Evolutionary conservation across 106 monocot species (phyloP).

Genomic region (Phalaenopsis equestris): DNA sequence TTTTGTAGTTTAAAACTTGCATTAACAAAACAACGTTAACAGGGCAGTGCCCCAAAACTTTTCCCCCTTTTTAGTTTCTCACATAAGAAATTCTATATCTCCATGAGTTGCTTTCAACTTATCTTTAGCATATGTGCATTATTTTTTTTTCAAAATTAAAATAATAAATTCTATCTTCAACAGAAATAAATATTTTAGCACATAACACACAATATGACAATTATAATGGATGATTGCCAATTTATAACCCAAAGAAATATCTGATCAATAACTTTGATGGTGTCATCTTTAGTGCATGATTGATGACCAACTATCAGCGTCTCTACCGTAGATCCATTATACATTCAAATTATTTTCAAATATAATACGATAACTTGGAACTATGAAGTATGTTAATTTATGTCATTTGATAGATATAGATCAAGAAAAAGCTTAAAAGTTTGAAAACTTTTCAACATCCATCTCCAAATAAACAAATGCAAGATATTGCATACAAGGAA

Average conservation of each 20-base stretch:
- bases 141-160: too few relatives aligned
- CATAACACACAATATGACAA: constrained; percentile 43
- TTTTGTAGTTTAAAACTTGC: too few relatives aligned
- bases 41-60: too few relatives aligned
- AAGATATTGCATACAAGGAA: not conserved
- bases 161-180: too few relatives aligned
- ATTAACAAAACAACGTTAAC: too few relatives aligned
- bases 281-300: constrained; percentile 17
- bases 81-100: too few relatives aligned
- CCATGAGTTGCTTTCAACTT: too few relatives aligned
- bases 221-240: constrained; percentile 33
- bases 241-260: constrained; percentile 7
- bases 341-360: constrained; percentile 25
- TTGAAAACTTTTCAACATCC: not conserved
- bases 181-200: too few relatives aligned
- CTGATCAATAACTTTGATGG: constrained; percentile 7
- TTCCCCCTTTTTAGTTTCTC: too few relatives aligned
- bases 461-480: not conserved
- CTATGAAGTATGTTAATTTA: constrained; percentile 11
- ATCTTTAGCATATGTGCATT: too few relatives aligned
- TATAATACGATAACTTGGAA: constrained; percentile 18
- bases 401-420: not conserved
- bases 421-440: not conserved
- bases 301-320: constrained; percentile 9
- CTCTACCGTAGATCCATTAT: constrained; percentile 40